Evolutionary conservation across 768 basidiomycete genomes (phyloP).

Genomic region (Amanita pallidorosea): DNA sequence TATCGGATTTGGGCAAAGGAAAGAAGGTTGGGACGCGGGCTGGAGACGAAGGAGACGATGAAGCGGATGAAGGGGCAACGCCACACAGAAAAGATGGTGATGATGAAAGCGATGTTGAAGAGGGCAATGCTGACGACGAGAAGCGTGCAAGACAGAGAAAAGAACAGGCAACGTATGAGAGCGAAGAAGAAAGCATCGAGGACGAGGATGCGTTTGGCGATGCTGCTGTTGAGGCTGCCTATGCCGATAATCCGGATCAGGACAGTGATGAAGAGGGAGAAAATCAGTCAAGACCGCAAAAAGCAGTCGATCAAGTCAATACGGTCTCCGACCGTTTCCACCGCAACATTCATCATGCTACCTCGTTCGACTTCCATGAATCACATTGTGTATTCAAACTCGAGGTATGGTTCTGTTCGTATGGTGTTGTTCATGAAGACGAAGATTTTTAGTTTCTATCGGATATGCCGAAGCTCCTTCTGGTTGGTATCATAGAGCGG

Average conservation of each 20-base stretch:
- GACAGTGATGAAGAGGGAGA: constrained; percentile 8
- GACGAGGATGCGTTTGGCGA: constrained; percentile 41
- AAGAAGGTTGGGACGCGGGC: constrained; percentile 35
- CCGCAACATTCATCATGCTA: constrained; percentile 50
- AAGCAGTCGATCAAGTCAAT: constrained; percentile 17
- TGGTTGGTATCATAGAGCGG: constrained; percentile 89
- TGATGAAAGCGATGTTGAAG: constrained; percentile 63
- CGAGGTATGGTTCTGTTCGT: constrained; percentile 45
- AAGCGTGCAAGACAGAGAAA: constrained; percentile 64
- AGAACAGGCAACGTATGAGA: constrained; percentile 70
- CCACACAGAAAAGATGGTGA: constrained; percentile 23
- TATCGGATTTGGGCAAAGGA: constrained; percentile 77
- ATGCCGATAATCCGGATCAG: constrained; percentile 33
- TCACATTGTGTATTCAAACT: constrained; percentile 69
- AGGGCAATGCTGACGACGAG: constrained; percentile 71
- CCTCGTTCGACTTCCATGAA: constrained; percentile 61
- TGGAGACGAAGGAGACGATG: constrained; percentile 45
- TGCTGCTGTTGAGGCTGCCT: constrained; percentile 55
- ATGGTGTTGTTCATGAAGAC: neutral
- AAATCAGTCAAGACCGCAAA: constrained; percentile 1
- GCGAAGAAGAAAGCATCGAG: constrained; percentile 45
- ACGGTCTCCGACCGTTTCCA: constrained; percentile 42
- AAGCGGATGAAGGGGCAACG: constrained; percentile 32
- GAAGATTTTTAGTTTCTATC: constrained; percentile 57
- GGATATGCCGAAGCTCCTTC: constrained; percentile 83